Evolutionary conservation across 345 rosid species (phyloP).

Genomic region (Populus tremula): DNA sequence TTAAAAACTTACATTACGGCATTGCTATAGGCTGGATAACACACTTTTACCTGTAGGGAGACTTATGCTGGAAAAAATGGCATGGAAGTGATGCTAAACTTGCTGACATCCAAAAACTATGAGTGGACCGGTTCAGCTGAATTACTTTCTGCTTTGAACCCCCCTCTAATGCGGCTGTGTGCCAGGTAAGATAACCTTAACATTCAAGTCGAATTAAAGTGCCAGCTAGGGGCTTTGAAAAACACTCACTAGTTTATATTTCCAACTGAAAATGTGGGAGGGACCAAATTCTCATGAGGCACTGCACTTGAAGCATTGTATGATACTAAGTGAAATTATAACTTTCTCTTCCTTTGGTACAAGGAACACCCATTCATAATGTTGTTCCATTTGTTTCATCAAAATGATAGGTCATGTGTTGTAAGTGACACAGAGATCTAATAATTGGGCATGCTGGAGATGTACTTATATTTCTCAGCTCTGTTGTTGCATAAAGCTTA

Average conservation of each 20-base stretch:
- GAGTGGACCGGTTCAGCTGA: conserved; percentile 59
- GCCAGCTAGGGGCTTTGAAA: background rate
- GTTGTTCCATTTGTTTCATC: background rate
- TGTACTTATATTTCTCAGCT: background rate
- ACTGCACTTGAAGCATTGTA: background rate
- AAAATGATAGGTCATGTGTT: background rate
- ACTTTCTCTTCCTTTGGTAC: background rate
- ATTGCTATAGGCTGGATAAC: conserved; percentile 7
- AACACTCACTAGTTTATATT: too few species aligned
- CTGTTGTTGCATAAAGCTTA: background rate
- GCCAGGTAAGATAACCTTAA: conserved; percentile 52
- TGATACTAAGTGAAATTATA: background rate
- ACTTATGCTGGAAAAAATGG: conserved; percentile 53
- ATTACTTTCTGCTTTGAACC: conserved; percentile 50
- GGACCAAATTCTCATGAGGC: background rate
- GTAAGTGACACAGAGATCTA: background rate
- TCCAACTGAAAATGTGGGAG: background rate
- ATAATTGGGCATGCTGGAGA: background rate
- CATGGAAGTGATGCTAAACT: conserved; percentile 60
- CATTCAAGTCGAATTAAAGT: background rate
- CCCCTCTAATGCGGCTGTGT: conserved; percentile 74
- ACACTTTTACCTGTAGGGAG: conserved; percentile 39
- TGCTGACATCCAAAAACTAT: conserved; percentile 41
- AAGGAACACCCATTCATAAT: background rate
- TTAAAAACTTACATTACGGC: background rate